Evolutionary conservation across 208 protist species (phyloP).

Genomic region (Trypanosoma mega): DNA sequence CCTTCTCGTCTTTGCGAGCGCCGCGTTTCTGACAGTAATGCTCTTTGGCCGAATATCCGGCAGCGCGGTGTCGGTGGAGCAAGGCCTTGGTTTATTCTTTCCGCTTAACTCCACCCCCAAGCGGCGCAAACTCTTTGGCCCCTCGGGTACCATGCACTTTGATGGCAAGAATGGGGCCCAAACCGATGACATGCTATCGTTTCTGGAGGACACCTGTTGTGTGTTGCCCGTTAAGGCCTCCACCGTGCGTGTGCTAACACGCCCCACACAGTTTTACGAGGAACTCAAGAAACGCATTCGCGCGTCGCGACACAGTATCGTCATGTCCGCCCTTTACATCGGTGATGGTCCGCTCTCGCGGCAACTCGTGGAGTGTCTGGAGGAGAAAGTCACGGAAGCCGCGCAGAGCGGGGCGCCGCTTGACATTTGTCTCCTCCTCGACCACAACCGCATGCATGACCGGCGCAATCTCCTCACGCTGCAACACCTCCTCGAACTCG

Average conservation of each 20-base stretch:
- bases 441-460: conserved; percentile 86
- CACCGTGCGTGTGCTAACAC: conserved; percentile 43
- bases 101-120: background rate
- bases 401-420: conserved; percentile 28
- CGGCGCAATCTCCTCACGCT: conserved; percentile 57
- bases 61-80: conserved; percentile 7
- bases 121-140: background rate
- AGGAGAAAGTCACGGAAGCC: conserved; percentile 44
- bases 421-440: conserved; percentile 60
- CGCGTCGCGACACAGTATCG: conserved; percentile 44
- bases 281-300: conserved; percentile 47
- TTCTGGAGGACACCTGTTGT: conserved; percentile 59
- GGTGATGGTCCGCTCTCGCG: conserved; percentile 63
- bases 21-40: conserved; percentile 29
- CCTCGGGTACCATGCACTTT: background rate
- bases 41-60: conserved; percentile 35
- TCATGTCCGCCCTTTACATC: conserved; percentile 88
- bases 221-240: conserved; percentile 58
- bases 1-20: conserved; percentile 34
- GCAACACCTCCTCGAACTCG: conserved; percentile 33
- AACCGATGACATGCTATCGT: conserved; percentile 44
- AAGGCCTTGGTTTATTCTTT: conserved; percentile 34
- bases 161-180: conserved; percentile 6
- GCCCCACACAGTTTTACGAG: conserved; percentile 68
- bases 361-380: conserved; percentile 50